Base-by-base conservation (phyloP, 1,284 basidiomycete genomes). In the Puccinia horiana region DNA sequence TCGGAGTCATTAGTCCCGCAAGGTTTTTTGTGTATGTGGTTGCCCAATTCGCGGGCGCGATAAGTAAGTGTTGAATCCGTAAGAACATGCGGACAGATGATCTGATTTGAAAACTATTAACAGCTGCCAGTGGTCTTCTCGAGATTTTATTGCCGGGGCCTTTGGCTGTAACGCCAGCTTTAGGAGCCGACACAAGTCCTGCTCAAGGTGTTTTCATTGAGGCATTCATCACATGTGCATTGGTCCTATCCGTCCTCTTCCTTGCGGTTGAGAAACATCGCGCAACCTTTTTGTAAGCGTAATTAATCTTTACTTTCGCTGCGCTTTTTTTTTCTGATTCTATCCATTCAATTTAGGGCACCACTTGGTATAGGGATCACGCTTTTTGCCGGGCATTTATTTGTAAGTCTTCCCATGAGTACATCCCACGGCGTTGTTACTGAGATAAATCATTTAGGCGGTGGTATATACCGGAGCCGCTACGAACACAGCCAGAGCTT, bases 21-120 rank as follows among this genome's bases (percentile, higher is more conserved):
- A 89, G 92, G 23, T 92, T 91, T 83, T 87, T 91, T 23, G 86
- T 92, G 58, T 91, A 91, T 84, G 90, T 89, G 82, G 85, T 91
- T 58, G 91, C 92, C 26, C 91, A 92, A 85, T 82, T 84, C 67
- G 26, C 77, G 54, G 47, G 65, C 67, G 69, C 79, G 35, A 67
- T 74, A 6, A 40, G 79, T 74, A 26, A 29, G 70, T n/a, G 12
- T 52, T 16, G 9, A 9, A 18, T 37, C 2, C 23, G 12, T 40
- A 29, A 29, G 2, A 8, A 8, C 6, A 8, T 12, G 14, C 3
- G 2, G 23, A 2, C 12, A 70, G 11, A 9, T 20, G 1, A 32
- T 35, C 49, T 74, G 29, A 70, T 29, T 12, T 40, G 32, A 29
- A 42, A 70, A 8, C 11, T 8, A 26, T 23, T 37, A 47, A 35